Evolutionary conservation across 2,329 filamentous ascomycete species (phyloP), one percentile per base, ranked within the genome.

Genomic region (Penicillium capsulatum): DNA sequence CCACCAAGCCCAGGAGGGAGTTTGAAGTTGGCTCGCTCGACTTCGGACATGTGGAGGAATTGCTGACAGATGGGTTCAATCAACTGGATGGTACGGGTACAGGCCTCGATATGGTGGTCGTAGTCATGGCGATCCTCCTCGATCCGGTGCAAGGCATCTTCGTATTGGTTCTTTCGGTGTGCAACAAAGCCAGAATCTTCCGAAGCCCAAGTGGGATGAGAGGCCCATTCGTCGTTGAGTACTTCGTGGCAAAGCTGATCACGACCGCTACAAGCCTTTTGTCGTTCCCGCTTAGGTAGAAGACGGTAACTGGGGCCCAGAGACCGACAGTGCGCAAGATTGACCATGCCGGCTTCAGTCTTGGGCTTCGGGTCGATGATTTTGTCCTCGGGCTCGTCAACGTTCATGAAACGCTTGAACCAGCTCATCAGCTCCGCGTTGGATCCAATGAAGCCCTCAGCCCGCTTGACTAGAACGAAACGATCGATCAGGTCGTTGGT

Each of bases 101-200:
- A 95, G 7, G 88, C 86, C 67, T 98, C 92, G 37, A 98, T 97
- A 60, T 96, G 92, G 68, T 94, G 95, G 64, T 98, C 92, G 57
- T 98, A 98, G 60, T 98, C 92, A 60, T 98, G 92, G 3, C 92
- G 85, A 64, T 98, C 92, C 66, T 98, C 92, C 66, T 98, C 92
- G 45, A 98, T 96, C 14, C 92, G 79, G 61, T 98, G 92, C 7
- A 98, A 79, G 20, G 86, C 86, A 65, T 98, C 92, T 64, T 98
- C 92, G 50, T 85, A 94, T 38, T 84, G 80, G 55, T 98, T 98
- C 76, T 98, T 98, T 47, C 91, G 81, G 67, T 98, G 92, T 9
- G 92, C 92, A 44, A 98, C 91, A 55, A 98, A 98, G 0, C 92
- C 92, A 31, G 87, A 94, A 60, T 98, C 92, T 65, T 98, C 92